Conservation (phyloP, 139 green algal genomes). For the Medakamo hakoo region DNA sequence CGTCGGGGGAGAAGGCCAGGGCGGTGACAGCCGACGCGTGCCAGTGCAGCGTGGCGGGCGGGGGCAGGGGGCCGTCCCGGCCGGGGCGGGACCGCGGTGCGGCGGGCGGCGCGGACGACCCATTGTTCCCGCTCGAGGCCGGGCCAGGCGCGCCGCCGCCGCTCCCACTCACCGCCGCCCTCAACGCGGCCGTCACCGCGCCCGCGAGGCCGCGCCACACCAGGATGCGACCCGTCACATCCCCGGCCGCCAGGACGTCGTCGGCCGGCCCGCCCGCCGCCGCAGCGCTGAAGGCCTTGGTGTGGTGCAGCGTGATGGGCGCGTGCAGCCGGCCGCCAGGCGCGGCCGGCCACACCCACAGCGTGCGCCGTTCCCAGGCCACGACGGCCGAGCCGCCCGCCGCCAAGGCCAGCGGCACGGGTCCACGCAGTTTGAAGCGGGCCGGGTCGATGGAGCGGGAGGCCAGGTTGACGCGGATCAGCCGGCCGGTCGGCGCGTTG, state of each 20-base stretch:
- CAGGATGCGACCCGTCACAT: conserved; percentile 55
- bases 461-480: neutral
- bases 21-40: conserved; percentile 50
- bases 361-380: conserved; percentile 33
- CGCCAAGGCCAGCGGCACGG: neutral
- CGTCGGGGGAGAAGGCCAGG: conserved; percentile 58
- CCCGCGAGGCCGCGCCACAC: conserved; percentile 45
- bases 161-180: no score
- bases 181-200: conserved; percentile 10
- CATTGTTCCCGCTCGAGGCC: neutral
- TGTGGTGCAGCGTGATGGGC: conserved; percentile 45
- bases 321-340: conserved; percentile 9
- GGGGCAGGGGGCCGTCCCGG: conserved; percentile 1
- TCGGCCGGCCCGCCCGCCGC: neutral
- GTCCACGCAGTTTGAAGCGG: neutral
- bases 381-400: conserved; percentile 22
- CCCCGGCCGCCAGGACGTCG: conserved; percentile 47
- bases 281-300: conserved; percentile 41
- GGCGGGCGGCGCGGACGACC: no score
- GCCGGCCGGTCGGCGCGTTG: no score
- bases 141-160: neutral
- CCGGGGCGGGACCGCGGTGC: no score
- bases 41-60: conserved; percentile 61
- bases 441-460: neutral
- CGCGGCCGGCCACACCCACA: conserved; percentile 44